Evolutionary conservation across 331 rosid genomes (phyloP), one percentile per base, ranked within the genome.

Genomic region (Spiraea crenata): DNA sequence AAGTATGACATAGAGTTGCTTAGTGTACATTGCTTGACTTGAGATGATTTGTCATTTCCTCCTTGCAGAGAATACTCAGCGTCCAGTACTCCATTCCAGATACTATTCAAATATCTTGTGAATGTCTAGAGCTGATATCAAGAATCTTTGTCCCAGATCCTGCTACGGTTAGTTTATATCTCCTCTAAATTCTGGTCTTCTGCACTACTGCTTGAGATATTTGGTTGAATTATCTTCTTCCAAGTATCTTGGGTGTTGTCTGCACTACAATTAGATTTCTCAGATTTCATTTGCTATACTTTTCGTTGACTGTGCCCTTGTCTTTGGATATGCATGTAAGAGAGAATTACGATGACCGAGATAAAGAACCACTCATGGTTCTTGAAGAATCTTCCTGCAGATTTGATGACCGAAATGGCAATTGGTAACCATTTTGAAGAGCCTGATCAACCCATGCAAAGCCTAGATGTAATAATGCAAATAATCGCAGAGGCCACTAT

Each of bases 391-490:
- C 95, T 89, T 46, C 97, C 97, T 1, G 86, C 96, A 9, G 95
- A 89, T 63, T 67, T 91, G 64, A 83, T 89, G 90, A 91, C 84
- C 72, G 95, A 87, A 70, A 88, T 65, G 75, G 79, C 77, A 4
- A 80, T 46, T 72, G 85, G 84, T 13, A 83, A 76, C 81, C 92
- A 91, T 49, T 91, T 84, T 63, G 86, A 87, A 74, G 96, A 91
- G 88, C 82, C 95, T 17, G 99, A 93, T 63, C 97, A 91, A 65
- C 99, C 97, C 0, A 84, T 84, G 90, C 99, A 91, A 87, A 89
- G 91, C 82, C 65, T 71, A 3, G 96, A 93, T 57, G 70, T 59
- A 58, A 91, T 91, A 81, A 93, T 91, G 97, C 99, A 91, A 83
- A 89, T 93, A 74, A 90, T 93, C 72, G 81, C 92, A 3, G 97